These are phyloP conservation scores for Kodamaea jinghongensis DNA, from an alignment of 805 yeast genomes.

Conservation along the genomic window DNA sequence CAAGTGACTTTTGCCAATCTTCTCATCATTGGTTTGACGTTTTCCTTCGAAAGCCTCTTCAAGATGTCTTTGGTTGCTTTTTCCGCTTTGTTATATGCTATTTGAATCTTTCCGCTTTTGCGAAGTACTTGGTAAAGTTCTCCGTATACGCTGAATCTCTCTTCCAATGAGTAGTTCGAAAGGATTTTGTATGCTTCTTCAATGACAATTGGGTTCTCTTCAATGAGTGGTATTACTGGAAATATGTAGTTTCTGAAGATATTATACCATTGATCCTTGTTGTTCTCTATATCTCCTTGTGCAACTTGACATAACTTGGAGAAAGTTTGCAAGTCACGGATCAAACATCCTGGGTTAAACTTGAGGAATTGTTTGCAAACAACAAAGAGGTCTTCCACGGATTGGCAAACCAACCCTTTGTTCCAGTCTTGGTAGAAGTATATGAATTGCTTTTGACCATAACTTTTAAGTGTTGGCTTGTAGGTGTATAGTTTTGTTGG, in stretches of 20 bases:
- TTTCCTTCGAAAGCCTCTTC: constrained; percentile 80
- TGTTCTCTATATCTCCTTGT: neutral
- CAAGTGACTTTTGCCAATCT: constrained; percentile 68
- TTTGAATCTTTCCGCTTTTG: constrained; percentile 55
- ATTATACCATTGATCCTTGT: constrained; percentile 46
- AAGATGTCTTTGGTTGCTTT: constrained; percentile 74
- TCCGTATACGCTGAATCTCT: constrained; percentile 75
- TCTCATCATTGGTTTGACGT: constrained; percentile 69
- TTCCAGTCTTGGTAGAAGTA: constrained; percentile 55
- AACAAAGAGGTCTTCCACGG: constrained; percentile 44
- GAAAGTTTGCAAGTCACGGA: constrained; percentile 47
- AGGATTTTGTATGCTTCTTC: constrained; percentile 60
- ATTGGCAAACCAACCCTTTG: constrained; percentile 29
- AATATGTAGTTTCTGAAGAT: constrained; percentile 64
- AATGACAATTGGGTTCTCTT: constrained; percentile 56
- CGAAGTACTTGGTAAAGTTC: constrained; percentile 62
- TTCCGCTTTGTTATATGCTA: constrained; percentile 64
- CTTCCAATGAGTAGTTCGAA: constrained; percentile 52
- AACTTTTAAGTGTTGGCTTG: constrained; percentile 26
- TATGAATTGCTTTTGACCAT: constrained; percentile 22
- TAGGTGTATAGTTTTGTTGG: constrained; percentile 24
- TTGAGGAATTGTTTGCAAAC: constrained; percentile 49
- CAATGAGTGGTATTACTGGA: constrained; percentile 56
- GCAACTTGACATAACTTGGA: constrained; percentile 51
- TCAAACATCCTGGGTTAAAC: constrained; percentile 55